These are phyloP conservation scores for Kalmusia sp. DNA, from an alignment of 2,329 filamentous ascomycete species.

Conservation along the genomic window DNA sequence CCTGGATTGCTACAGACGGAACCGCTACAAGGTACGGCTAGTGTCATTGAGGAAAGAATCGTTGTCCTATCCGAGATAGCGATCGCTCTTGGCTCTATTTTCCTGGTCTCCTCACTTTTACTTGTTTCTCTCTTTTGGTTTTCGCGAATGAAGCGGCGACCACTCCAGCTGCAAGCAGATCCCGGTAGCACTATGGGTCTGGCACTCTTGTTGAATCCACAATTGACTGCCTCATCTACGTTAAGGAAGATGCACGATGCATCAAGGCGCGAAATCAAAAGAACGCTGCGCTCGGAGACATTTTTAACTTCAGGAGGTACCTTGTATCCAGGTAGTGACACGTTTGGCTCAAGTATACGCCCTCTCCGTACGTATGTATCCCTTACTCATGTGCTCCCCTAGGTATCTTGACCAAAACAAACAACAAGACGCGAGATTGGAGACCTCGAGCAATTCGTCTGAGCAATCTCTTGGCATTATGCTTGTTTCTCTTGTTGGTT, in stretches of 20 bases:
- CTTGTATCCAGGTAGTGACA: slow-evolving; percentile 5
- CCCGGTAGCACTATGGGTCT: slow-evolving; percentile 23
- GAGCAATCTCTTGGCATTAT: slow-evolving; percentile 16
- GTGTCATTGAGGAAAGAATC: slow-evolving; percentile 16
- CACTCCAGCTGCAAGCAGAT: slow-evolving; percentile 24
- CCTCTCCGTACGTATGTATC: background rate
- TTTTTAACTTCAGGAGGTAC: slow-evolving; percentile 13
- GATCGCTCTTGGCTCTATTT: slow-evolving; percentile 20
- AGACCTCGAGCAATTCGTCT: slow-evolving; percentile 17
- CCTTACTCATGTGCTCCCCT: background rate
- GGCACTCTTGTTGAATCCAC: slow-evolving; percentile 11
- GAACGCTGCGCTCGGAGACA: slow-evolving; percentile 11
- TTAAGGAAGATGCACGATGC: slow-evolving; percentile 17
- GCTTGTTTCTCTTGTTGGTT: slow-evolving; percentile 11
- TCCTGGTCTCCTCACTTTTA: slow-evolving; percentile 19
- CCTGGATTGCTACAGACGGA: background rate
- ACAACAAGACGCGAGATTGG: slow-evolving; percentile 15
- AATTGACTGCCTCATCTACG: background rate
- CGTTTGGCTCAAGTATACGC: background rate
- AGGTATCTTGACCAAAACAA: slow-evolving; percentile 5
- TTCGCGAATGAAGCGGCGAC: slow-evolving; percentile 18
- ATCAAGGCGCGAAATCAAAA: slow-evolving; percentile 7
- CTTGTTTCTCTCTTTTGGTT: slow-evolving; percentile 15
- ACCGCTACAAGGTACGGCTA: slow-evolving; percentile 8
- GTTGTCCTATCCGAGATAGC: slow-evolving; percentile 23